Percentiles rank a stretch among this genome's conserved stretches.
Conservation (phyloP, 495 filamentous ascomycete genomes). For the Aspergillus wentii region DNA sequence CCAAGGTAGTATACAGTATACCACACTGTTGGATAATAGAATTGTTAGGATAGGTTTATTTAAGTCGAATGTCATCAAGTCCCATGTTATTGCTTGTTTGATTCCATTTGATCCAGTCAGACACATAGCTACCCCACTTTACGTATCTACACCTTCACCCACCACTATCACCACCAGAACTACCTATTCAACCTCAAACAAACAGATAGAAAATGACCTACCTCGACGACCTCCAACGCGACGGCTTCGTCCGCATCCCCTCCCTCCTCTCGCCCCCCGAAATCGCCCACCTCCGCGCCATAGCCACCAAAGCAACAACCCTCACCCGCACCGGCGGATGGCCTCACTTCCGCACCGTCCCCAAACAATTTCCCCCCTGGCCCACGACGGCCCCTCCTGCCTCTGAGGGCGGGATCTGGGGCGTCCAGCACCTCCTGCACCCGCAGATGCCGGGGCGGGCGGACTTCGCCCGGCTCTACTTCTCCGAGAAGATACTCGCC, state of each 20-base stretch:
- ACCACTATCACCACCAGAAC: background rate
- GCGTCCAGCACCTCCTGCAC: slow-evolving; percentile 78
- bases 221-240: slow-evolving; percentile 38
- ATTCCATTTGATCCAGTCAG: too few relatives aligned
- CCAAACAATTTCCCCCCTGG: slow-evolving; percentile 87
- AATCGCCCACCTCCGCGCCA: slow-evolving; percentile 48
- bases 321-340: slow-evolving; percentile 59
- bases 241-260: slow-evolving; percentile 45
- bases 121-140: too few relatives aligned
- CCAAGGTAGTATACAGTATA: slow-evolving; percentile 5
- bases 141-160: too few relatives aligned
- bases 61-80: too few relatives aligned
- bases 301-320: slow-evolving; percentile 46
- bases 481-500: slow-evolving; percentile 52
- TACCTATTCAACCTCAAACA: background rate
- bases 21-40: slow-evolving; percentile 7
- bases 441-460: slow-evolving; percentile 52
- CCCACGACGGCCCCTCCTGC: slow-evolving; percentile 41
- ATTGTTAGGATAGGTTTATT: too few relatives aligned
- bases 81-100: too few relatives aligned
- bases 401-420: slow-evolving; percentile 68
- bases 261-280: slow-evolving; percentile 44
- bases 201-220: slow-evolving; percentile 15
- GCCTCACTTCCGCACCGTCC: slow-evolving; percentile 76
- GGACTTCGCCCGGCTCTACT: slow-evolving; percentile 60